Base-by-base conservation (phyloP, 192 early-diverging fungal species). In the Gigaspora rosea region DNA sequence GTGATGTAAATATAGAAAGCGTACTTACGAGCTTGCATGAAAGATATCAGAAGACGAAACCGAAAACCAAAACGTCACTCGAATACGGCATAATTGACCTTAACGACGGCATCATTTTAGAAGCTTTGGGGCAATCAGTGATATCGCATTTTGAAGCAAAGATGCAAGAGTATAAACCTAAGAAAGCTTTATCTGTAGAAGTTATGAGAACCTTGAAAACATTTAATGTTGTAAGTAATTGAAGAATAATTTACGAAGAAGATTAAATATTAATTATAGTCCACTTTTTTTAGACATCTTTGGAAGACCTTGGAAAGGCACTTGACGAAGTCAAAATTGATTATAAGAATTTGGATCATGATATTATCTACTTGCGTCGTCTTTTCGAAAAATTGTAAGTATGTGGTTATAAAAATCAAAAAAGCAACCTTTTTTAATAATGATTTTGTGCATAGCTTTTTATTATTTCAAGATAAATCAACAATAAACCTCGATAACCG, bases 171-270 rank as follows among this genome's bases (percentile, higher is more conserved):
- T 70, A 70, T 70, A 70, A 56, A 73, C 54, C 56, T 47, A 73
- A 73, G 16, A 73, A 70, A 70, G 50, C 68, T 35, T 35, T 70
- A 51, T 70, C 22, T 0, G 48, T 16, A 70, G 68, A 49, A 36
- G 68, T 36, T 70, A 36, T 36, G 27, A 70, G 35, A 70, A 27
- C 32, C 48, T 70, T 70, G 48, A 70, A 59, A 48, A 73, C 22
- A 59, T 73, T 73, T 73, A 73, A 73, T 73, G 71, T 73, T 59
- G 71, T 73, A 59, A 73, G 71, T 73, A 73, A 73, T 59, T 59
- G 36, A 73, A 73, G 20, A 73, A 73, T 73, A 4, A 70, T 35
- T 27, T 59, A 73, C 10, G n/a, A 73, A 20, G n/a, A 47, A 27
- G 27, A 27, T 27, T 36, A 46, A 35, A 73, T 73, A 73, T 73